Base-by-base conservation (phyloP, 352 stramenopile species). In the Globisporangium spiculum region DNA sequence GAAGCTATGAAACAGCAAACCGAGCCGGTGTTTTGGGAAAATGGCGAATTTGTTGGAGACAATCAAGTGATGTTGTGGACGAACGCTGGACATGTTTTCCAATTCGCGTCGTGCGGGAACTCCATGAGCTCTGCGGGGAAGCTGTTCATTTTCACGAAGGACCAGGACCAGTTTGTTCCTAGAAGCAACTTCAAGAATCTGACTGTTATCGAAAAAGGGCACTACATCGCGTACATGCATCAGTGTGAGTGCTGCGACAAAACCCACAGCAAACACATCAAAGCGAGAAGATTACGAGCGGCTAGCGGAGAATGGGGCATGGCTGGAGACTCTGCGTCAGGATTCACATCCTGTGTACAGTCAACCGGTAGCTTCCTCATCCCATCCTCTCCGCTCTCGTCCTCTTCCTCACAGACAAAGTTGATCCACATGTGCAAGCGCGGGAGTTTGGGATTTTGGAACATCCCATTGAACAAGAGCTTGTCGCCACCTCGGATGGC, bases 81-180 rank as follows among this genome's bases (percentile, higher is more conserved):
- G 1, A 88, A 86, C 27, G 84, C 76, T 3, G 78, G 82, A 0
- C 79, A 89, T 53, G 77, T 88, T 2, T 90, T 92, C 32, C 75
- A 83, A 54, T 96, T 96, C 54, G 72, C 76, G 46, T 67, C 75
- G 16, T 59, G 53, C 4, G 73, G 76, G 26, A 57, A 56, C 12
- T 75, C 69, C 9, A 69, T 53, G 34, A 75, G 63, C 9, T 26
- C 55, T 54, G 70, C 61, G 10, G 84, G 86, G 0, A 89, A 92
- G 54, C 74, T 94, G 56, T 91, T 93, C 20, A 79, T 92, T n/a
- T 92, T 96, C 56, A 93, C 86, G 7, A 92, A 94, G 67, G 83
- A 88, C 46, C 76, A 91, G 67, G 86, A 94, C 50, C 86, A 94
- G 62, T 78, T 94, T 26, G 86, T 94, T 4, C 86, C 86, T n/a